These are phyloP conservation scores for Cotoneaster glaucophyllus DNA, from an alignment of 306 rosid species.

Conservation along the genomic window DNA sequence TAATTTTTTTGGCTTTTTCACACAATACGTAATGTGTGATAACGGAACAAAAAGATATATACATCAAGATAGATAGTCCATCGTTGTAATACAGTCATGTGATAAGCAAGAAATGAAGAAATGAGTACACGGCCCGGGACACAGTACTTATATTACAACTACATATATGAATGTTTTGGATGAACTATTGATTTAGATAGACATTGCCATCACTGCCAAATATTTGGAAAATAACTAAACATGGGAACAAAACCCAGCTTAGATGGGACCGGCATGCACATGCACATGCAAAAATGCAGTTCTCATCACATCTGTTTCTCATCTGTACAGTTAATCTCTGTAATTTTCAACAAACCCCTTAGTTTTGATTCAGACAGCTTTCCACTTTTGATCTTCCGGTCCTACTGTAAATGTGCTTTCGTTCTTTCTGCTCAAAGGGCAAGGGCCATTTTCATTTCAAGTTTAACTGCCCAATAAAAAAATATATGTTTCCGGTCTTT, in stretches of 20 bases:
- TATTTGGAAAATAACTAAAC: neutral
- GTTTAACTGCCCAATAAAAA: too few species aligned
- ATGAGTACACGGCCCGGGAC: too few species aligned
- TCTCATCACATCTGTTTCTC: neutral
- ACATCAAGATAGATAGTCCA: too few species aligned
- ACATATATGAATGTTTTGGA: too few species aligned
- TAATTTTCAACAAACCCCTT: neutral
- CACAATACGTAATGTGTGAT: too few species aligned
- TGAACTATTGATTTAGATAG: too few species aligned
- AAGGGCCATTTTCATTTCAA: neutral
- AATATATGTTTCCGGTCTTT: too few species aligned
- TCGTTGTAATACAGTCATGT: too few species aligned
- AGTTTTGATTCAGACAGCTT: neutral
- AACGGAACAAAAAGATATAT: too few species aligned
- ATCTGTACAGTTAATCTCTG: neutral
- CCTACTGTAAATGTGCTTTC: neutral
- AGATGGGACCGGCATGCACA: constrained; percentile 1
- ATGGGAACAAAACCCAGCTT: constrained; percentile 2
- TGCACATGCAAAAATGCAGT: neutral
- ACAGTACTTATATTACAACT: too few species aligned
- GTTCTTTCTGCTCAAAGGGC: neutral
- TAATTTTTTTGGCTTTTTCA: too few species aligned
- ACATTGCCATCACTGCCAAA: neutral
- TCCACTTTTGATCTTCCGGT: neutral
- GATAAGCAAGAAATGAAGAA: too few species aligned